Percentiles rank a stretch among this genome's conserved stretches.
Conservation (phyloP, 2,329 filamentous ascomycete genomes). For the Colletotrichum higginsianum region DNA sequence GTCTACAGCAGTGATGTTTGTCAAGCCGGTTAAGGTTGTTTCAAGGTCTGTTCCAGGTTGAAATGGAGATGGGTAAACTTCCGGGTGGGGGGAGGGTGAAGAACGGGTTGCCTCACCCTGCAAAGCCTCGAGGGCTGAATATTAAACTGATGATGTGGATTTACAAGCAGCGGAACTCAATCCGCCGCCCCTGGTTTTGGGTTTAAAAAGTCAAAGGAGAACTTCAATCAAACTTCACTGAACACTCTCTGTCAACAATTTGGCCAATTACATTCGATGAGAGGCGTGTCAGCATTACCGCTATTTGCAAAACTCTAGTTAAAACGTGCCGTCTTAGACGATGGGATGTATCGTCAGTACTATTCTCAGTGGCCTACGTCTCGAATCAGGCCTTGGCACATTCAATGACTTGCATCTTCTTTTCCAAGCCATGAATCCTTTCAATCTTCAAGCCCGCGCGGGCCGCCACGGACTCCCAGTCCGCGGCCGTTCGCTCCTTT, state of each 20-base stretch:
- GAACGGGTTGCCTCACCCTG: not conserved
- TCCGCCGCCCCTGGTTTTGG: not conserved
- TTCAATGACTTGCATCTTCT: constrained; percentile 36
- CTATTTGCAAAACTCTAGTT: not conserved
- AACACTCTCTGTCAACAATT: too few relatives aligned
- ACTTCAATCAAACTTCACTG: not conserved
- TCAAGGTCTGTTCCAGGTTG: not conserved
- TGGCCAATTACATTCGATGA: not conserved
- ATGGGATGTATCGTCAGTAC: not conserved
- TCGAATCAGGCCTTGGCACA: constrained; percentile 16
- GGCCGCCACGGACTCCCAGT: constrained; percentile 46
- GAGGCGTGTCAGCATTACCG: not conserved
- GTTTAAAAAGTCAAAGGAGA: not conserved
- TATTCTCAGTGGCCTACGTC: not conserved
- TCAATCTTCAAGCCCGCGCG: constrained; percentile 49
- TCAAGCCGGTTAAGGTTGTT: constrained; percentile 7
- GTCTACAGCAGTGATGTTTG: not conserved
- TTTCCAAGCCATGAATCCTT: constrained; percentile 41
- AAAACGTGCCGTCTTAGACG: too few relatives aligned
- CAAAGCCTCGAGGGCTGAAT: not conserved
- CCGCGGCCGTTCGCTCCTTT: constrained; percentile 49
- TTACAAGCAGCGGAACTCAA: not conserved
- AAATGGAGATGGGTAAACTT: not conserved
- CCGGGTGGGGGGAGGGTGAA: not conserved
- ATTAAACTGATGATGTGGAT: not conserved